Conservation (phyloP, 345 rosid species). For the Linum tenue region DNA sequence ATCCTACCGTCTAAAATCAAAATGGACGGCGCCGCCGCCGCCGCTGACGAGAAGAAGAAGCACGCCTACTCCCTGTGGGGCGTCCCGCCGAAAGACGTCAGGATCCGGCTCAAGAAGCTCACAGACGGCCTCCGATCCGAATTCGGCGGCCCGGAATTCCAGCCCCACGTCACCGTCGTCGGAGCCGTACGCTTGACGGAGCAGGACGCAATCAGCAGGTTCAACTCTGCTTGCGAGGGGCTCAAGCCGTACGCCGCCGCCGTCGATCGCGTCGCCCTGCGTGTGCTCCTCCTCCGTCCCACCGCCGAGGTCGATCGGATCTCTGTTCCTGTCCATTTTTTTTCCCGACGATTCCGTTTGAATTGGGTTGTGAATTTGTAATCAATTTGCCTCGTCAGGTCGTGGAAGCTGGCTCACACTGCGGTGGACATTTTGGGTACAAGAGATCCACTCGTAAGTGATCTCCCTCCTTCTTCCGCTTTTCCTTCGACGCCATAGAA, state of each 20-base stretch:
- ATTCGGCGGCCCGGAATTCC: constrained; percentile 64
- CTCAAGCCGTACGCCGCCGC: constrained; percentile 40
- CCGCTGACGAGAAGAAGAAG: constrained; percentile 12
- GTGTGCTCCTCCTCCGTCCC: constrained; percentile 58
- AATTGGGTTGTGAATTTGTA: neutral
- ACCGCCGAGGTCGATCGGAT: constrained; percentile 43
- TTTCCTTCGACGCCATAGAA: neutral
- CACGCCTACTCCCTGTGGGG: constrained; percentile 77
- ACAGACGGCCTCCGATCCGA: constrained; percentile 65
- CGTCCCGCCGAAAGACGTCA: constrained; percentile 50
- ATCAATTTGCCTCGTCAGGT: constrained; percentile 35
- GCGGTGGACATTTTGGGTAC: constrained; percentile 45
- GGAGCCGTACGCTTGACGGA: constrained; percentile 48
- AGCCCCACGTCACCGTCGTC: constrained; percentile 76
- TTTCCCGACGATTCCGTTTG: neutral
- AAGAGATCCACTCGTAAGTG: constrained; percentile 43
- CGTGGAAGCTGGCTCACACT: constrained; percentile 45
- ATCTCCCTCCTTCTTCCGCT: neutral
- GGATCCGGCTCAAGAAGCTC: constrained; percentile 35
- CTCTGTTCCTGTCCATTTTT: neutral
- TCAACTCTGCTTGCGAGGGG: constrained; percentile 54
- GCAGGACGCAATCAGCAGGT: constrained; percentile 53
- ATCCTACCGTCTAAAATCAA: neutral
- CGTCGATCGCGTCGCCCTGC: constrained; percentile 53
- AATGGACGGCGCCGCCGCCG: neutral